A percentile compares a stretch with the other conserved stretches of the same genome.
phyloP scores from a whole-genome alignment of 306 rosid species.

The Vachellia collinsii region DNA sequence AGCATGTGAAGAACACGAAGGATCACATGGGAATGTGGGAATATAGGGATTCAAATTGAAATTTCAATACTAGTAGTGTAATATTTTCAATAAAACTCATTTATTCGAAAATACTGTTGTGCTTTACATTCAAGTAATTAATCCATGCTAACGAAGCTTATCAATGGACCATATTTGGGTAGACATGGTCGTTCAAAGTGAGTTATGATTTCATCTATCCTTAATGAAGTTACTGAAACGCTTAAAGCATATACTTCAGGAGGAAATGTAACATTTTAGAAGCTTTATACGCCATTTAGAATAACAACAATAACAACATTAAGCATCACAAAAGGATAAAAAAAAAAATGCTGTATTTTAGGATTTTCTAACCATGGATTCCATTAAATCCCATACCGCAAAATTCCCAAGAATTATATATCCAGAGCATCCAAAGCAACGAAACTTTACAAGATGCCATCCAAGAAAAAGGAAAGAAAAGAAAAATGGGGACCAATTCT shows the following conservation, averaged over 20 bases:
- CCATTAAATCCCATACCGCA: conserved; percentile 43
- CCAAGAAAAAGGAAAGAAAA: not conserved
- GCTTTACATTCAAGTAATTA: conserved; percentile 30
- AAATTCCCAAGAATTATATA: conserved; percentile 34
- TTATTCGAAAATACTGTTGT: conserved; percentile 1
- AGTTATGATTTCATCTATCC: conserved; percentile 34
- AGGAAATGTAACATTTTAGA: conserved; percentile 10
- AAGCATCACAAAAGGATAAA: conserved; percentile 23
- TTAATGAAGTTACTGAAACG: conserved; percentile 27
- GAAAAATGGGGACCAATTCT: conserved; percentile 47
- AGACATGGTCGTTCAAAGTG: conserved; percentile 38
- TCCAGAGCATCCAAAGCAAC: conserved; percentile 35
- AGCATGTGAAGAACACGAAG: conserved; percentile 3
- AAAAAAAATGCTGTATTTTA: conserved; percentile 13
- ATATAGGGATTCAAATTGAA: not conserved
- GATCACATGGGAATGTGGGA: conserved; percentile 1
- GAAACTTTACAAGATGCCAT: conserved; percentile 48
- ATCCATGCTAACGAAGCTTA: not conserved
- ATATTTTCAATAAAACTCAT: conserved; percentile 20
- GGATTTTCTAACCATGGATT: conserved; percentile 31
- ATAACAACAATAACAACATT: conserved; percentile 32
- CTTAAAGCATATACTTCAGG: conserved; percentile 17
- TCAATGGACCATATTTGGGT: conserved; percentile 37
- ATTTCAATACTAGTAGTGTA: conserved; percentile 10
- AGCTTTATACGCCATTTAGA: conserved; percentile 35